Conservation (phyloP, 371 early-diverging fungal genomes). For the Mortierella sp. region DNA sequence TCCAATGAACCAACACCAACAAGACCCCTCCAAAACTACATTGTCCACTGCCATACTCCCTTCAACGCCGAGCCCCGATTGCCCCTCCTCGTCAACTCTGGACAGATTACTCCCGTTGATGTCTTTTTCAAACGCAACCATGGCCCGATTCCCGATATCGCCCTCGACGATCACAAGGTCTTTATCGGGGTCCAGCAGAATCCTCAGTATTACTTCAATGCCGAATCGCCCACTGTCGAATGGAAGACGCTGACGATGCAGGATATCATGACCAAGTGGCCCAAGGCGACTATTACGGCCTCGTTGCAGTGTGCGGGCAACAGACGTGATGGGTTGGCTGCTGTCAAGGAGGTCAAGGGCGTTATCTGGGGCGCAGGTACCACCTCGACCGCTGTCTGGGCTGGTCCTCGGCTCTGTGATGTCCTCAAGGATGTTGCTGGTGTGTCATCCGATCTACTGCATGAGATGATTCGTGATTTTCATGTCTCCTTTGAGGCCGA, state of each 20-base stretch:
- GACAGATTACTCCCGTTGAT: conserved; percentile 67
- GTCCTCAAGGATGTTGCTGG: conserved; percentile 70
- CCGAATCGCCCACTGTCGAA: background rate
- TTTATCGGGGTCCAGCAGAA: conserved; percentile 53
- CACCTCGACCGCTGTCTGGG: conserved; percentile 83
- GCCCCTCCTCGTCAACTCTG: conserved; percentile 61
- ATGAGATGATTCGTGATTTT: conserved; percentile 55
- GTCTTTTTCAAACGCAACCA: conserved; percentile 83
- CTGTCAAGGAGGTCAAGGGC: conserved; percentile 81
- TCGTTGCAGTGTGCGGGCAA: conserved; percentile 81
- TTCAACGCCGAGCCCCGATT: conserved; percentile 71
- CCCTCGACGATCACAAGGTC: conserved; percentile 60
- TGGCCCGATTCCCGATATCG: conserved; percentile 86
- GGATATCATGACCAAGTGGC: conserved; percentile 50
- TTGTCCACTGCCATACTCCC: conserved; percentile 66
- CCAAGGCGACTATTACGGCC: conserved; percentile 43
- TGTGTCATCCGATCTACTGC: conserved; percentile 57
- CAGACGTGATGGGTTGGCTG: conserved; percentile 85
- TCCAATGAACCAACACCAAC: conserved; percentile 42
- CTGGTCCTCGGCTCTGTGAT: conserved; percentile 82
- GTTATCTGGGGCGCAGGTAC: conserved; percentile 89
- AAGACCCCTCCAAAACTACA: conserved; percentile 30
- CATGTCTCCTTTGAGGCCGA: conserved; percentile 85
- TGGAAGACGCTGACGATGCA: conserved; percentile 43
- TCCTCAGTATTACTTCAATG: conserved; percentile 8